A percentile compares a stretch with the other conserved stretches of the same genome.
phyloP scores from a whole-genome alignment of 768 basidiomycete species.

The Serendipita sp. region DNA sequence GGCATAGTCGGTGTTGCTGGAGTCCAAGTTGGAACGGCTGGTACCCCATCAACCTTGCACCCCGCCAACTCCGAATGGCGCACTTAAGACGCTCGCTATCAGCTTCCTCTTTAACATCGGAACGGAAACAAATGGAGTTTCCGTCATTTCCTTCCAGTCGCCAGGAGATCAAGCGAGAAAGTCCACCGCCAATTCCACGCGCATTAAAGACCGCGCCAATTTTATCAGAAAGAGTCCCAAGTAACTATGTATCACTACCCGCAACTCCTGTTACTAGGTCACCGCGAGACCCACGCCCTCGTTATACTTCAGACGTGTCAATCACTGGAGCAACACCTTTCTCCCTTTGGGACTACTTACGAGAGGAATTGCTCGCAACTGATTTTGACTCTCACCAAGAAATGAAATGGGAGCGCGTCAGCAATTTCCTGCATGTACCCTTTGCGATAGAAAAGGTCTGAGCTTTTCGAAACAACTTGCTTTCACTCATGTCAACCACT shows the following conservation, averaged over 20 bases:
- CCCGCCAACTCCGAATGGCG: not conserved
- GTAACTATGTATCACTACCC: slow-evolving; percentile 3
- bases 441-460: slow-evolving; percentile 85
- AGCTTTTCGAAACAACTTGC: not conserved
- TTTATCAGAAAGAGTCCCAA: not conserved
- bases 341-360: slow-evolving; percentile 83
- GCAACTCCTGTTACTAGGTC: not conserved
- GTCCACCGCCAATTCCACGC: not conserved
- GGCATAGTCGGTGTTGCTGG: not conserved
- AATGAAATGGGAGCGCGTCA: slow-evolving; percentile 88
- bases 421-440: slow-evolving; percentile 88
- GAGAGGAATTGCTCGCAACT: slow-evolving; percentile 77
- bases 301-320: slow-evolving; percentile 1
- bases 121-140: not conserved
- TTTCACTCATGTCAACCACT: not conserved
- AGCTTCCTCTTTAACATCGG: not conserved
- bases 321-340: slow-evolving; percentile 29
- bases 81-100: not conserved
- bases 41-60: not conserved
- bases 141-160: not conserved
- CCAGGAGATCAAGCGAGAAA: not conserved
- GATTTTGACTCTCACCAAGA: slow-evolving; percentile 91
- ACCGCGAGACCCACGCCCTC: not conserved
- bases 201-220: not conserved
- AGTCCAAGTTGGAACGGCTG: not conserved